These are phyloP conservation scores for Leishmania tarentolae DNA, from an alignment of 208 protist genomes.

Conservation along the genomic window DNA sequence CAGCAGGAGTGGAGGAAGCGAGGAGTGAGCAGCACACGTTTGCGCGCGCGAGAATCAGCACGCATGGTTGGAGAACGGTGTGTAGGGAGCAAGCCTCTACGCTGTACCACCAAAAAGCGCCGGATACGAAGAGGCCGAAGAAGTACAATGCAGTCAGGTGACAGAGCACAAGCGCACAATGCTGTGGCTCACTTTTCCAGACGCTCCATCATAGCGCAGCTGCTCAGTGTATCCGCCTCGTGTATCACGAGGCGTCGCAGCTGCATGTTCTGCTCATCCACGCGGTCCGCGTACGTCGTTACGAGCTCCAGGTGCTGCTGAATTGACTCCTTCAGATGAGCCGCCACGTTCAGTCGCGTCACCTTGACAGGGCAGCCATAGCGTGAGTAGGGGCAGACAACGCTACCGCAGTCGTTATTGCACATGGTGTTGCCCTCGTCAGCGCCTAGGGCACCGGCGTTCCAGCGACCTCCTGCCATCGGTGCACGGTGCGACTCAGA, in stretches of 20 bases:
- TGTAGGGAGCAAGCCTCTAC: slow-evolving; percentile 2
- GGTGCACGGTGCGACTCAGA: slow-evolving; percentile 23
- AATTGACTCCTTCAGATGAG: slow-evolving; percentile 59
- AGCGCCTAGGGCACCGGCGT: background rate
- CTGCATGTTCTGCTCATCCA: slow-evolving; percentile 72
- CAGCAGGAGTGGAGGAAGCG: background rate
- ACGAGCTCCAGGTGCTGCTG: slow-evolving; percentile 69
- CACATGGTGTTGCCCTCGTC: background rate
- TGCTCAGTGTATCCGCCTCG: slow-evolving; percentile 29
- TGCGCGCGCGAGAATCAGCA: background rate
- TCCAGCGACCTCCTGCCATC: slow-evolving; percentile 10
- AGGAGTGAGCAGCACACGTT: background rate
- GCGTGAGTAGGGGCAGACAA: slow-evolving; percentile 67
- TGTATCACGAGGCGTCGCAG: slow-evolving; percentile 57
- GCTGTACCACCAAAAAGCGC: background rate
- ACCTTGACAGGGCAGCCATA: slow-evolving; percentile 68
- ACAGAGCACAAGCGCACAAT: background rate
- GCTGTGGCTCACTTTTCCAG: slow-evolving; percentile 3
- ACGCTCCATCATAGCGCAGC: slow-evolving; percentile 11
- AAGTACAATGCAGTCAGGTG: slow-evolving; percentile 10
- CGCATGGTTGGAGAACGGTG: background rate
- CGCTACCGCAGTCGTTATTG: slow-evolving; percentile 7
- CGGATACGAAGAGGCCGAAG: background rate
- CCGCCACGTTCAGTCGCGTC: slow-evolving; percentile 41
- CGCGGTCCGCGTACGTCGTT: slow-evolving; percentile 66